phyloP scores from a whole-genome alignment of 2,329 filamentous ascomycete genomes.

The Capronia epimyces region DNA sequence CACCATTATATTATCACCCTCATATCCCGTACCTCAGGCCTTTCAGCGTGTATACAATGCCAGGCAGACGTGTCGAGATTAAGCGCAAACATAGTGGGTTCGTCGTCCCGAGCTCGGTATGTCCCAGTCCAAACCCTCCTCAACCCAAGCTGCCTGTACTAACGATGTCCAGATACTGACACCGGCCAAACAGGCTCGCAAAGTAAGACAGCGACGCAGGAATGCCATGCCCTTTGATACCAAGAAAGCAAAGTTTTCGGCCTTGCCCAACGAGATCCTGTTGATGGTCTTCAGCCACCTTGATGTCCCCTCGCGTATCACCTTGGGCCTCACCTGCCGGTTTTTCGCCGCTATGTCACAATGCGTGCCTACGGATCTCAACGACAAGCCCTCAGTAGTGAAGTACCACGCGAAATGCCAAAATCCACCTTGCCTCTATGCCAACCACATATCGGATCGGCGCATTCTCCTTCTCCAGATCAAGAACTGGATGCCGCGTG shows the following conservation, averaged over 20 bases:
- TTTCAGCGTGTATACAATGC: too few species aligned
- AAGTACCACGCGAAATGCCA: slow-evolving; percentile 1
- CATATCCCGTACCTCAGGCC: too few species aligned
- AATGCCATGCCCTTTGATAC: neutral
- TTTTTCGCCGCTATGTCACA: neutral
- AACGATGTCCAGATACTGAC: neutral
- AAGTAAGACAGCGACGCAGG: neutral
- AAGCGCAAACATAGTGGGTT: neutral
- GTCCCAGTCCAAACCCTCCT: neutral
- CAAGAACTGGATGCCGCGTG: slow-evolving; percentile 57
- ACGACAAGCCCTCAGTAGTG: neutral
- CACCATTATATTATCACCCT: neutral
- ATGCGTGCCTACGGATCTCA: slow-evolving; percentile 1
- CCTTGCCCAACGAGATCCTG: slow-evolving; percentile 2
- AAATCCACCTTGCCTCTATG: slow-evolving; percentile 15
- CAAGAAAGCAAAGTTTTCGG: neutral
- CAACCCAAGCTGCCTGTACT: neutral
- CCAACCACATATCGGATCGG: slow-evolving; percentile 88
- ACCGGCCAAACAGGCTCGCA: neutral
- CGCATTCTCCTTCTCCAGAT: slow-evolving; percentile 90
- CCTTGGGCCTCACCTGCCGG: neutral
- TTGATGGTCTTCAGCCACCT: slow-evolving; percentile 1
- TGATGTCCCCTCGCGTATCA: slow-evolving; percentile 3
- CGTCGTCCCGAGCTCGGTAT: neutral
- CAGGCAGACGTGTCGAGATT: too few species aligned